Conservation (phyloP, 192 early-diverging fungal genomes). For the Entomortierella chlamydospora region DNA sequence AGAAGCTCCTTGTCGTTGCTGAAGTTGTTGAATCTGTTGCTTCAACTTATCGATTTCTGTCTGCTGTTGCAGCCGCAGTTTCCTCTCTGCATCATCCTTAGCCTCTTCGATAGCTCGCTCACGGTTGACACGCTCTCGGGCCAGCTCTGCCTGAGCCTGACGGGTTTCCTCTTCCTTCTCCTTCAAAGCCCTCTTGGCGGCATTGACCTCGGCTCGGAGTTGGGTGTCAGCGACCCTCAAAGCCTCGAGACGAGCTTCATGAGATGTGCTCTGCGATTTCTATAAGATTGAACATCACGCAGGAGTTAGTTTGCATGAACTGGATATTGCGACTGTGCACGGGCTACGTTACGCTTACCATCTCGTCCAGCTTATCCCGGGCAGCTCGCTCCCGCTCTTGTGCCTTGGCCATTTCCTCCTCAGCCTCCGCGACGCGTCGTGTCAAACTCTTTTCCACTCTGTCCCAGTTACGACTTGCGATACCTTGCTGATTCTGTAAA, state of each 20-base stretch:
- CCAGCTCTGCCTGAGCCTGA: slow-evolving; percentile 39
- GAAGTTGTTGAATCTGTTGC: slow-evolving; percentile 32
- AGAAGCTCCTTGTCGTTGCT: slow-evolving; percentile 10
- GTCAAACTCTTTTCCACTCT: slow-evolving; percentile 54
- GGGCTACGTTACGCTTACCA: slow-evolving; percentile 3
- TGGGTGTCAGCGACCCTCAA: slow-evolving; percentile 40
- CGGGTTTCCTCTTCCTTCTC: slow-evolving; percentile 43
- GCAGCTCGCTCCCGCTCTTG: slow-evolving; percentile 29
- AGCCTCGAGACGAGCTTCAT: slow-evolving; percentile 40
- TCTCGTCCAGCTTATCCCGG: slow-evolving; percentile 27
- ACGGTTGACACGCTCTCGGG: slow-evolving; percentile 22
- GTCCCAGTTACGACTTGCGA: slow-evolving; percentile 57
- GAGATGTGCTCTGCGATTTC: slow-evolving; percentile 34
- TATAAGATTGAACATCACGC: neutral
- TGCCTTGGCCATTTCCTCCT: slow-evolving; percentile 28
- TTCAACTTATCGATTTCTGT: slow-evolving; percentile 36
- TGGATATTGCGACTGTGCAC: neutral
- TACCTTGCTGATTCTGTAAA: slow-evolving; percentile 56
- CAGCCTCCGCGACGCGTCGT: slow-evolving; percentile 35
- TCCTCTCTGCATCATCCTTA: slow-evolving; percentile 41
- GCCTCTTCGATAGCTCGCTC: slow-evolving; percentile 41
- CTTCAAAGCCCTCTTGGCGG: slow-evolving; percentile 10
- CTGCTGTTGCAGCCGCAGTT: slow-evolving; percentile 26
- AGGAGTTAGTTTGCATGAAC: neutral
- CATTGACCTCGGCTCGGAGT: slow-evolving; percentile 33